These are phyloP conservation scores for Coniosporium tulheliwenetii DNA, from an alignment of 2,329 filamentous ascomycete genomes.

Conservation along the genomic window DNA sequence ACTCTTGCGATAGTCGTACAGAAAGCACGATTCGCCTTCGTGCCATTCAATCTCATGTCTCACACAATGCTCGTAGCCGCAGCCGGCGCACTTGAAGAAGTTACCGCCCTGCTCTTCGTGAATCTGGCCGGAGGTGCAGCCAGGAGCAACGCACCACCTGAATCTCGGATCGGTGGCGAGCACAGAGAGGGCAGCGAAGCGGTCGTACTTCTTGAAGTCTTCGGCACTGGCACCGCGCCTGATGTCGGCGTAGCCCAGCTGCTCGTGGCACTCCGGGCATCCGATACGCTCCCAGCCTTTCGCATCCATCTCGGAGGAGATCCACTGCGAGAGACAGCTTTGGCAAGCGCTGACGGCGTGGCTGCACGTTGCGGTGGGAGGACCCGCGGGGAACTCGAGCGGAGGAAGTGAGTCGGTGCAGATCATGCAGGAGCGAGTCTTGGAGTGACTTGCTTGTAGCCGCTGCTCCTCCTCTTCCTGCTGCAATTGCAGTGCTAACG, in stretches of 20 bases:
- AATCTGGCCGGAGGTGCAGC: slow-evolving; percentile 37
- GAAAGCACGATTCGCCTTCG: slow-evolving; percentile 19
- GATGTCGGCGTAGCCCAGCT: slow-evolving; percentile 29
- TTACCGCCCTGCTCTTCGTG: slow-evolving; percentile 22
- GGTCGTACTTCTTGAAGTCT: slow-evolving; percentile 32
- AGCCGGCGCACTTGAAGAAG: slow-evolving; percentile 22
- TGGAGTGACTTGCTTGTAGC: neutral
- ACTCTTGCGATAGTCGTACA: slow-evolving; percentile 19
- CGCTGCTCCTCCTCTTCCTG: neutral
- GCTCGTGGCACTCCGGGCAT: slow-evolving; percentile 36
- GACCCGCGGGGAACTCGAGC: slow-evolving; percentile 14
- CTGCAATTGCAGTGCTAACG: neutral
- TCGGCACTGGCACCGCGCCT: slow-evolving; percentile 27
- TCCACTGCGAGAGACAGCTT: slow-evolving; percentile 22
- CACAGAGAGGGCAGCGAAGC: slow-evolving; percentile 25
- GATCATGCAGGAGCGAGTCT: slow-evolving; percentile 12
- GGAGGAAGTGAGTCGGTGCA: slow-evolving; percentile 17
- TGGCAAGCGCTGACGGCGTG: slow-evolving; percentile 19
- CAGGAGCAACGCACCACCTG: slow-evolving; percentile 34
- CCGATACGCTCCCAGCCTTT: slow-evolving; percentile 31
- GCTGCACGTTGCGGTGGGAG: slow-evolving; percentile 17
- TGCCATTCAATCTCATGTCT: slow-evolving; percentile 21
- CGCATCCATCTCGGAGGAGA: slow-evolving; percentile 17
- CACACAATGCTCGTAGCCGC: slow-evolving; percentile 20
- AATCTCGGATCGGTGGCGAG: slow-evolving; percentile 31